phyloP scores from a whole-genome alignment of 2,329 filamentous ascomycete species.

The Incumbomyces delicatus region DNA sequence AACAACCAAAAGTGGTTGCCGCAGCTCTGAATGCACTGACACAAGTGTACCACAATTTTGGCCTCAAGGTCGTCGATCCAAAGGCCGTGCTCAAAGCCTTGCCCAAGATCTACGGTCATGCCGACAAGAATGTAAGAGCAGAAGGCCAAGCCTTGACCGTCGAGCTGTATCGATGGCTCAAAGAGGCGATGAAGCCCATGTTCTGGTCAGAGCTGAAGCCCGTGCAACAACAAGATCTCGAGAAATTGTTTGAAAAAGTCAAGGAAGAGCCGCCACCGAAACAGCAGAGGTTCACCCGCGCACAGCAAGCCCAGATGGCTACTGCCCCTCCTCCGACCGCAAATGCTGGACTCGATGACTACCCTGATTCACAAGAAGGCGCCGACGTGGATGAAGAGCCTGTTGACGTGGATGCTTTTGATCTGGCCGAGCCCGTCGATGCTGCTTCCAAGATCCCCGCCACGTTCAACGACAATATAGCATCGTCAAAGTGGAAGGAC shows the following conservation, averaged over 20 bases:
- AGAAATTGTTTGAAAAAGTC: constrained; percentile 86
- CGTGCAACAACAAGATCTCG: constrained; percentile 87
- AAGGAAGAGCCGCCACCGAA: constrained; percentile 81
- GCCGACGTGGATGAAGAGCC: constrained; percentile 50
- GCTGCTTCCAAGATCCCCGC: constrained; percentile 70
- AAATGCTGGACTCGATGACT: constrained; percentile 44
- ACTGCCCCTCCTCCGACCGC: constrained; percentile 53
- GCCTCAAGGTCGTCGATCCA: constrained; percentile 86
- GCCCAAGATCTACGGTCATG: constrained; percentile 86
- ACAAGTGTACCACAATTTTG: constrained; percentile 83
- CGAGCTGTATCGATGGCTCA: constrained; percentile 92
- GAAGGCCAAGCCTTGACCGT: constrained; percentile 86
- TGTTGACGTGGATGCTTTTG: constrained; percentile 68
- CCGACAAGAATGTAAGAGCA: constrained; percentile 94
- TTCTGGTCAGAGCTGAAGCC: constrained; percentile 95
- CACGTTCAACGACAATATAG: constrained; percentile 72
- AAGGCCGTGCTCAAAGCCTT: constrained; percentile 82
- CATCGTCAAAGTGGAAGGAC: constrained; percentile 96
- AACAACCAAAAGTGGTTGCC: constrained; percentile 80
- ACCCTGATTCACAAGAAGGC: constrained; percentile 49
- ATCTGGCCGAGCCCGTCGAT: constrained; percentile 75
- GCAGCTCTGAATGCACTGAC: constrained; percentile 67
- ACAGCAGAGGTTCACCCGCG: constrained; percentile 77
- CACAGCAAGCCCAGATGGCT: constrained; percentile 76
- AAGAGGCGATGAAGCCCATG: constrained; percentile 95